Percentiles rank a stretch among this genome's conserved stretches.
Conservation (phyloP, 2,329 filamentous ascomycete genomes). For the Pseudomassariella vexata region DNA sequence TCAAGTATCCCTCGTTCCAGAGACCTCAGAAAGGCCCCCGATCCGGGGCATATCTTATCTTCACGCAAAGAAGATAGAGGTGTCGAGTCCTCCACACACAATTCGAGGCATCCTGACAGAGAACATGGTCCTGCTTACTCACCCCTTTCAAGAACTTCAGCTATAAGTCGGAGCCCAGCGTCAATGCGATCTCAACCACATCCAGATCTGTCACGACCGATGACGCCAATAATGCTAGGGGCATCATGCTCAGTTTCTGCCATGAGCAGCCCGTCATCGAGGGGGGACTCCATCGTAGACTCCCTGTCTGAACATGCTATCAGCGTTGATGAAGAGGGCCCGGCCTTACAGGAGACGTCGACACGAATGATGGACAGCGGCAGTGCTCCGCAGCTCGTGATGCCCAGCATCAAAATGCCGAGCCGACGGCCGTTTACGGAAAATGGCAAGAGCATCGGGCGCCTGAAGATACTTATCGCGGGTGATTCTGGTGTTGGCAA, state of each 20-base stretch:
- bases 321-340: conserved; percentile 42
- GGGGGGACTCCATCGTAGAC: conserved; percentile 42
- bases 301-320: conserved; percentile 40
- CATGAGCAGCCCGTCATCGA: conserved; percentile 46
- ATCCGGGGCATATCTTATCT: conserved; percentile 7
- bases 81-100: conserved; percentile 10
- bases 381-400: conserved; percentile 75
- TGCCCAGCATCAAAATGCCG: conserved; percentile 93
- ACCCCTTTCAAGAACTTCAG: conserved; percentile 23
- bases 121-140: conserved; percentile 17
- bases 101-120: conserved; percentile 9
- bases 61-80: conserved; percentile 16
- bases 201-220: conserved; percentile 33
- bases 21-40: conserved; percentile 24
- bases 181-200: conserved; percentile 22
- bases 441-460: conserved; percentile 75
- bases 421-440: conserved; percentile 83
- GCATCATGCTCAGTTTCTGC: conserved; percentile 33
- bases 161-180: conserved; percentile 24
- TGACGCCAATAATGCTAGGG: conserved; percentile 38
- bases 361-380: conserved; percentile 39
- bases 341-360: conserved; percentile 36
- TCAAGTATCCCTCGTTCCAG: conserved; percentile 20
- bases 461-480: conserved; percentile 82
- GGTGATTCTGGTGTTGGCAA: conserved; percentile 80